Evolutionary conservation across 202 grass and related monocot genomes (phyloP).

Genomic region (Zizania palustris): DNA sequence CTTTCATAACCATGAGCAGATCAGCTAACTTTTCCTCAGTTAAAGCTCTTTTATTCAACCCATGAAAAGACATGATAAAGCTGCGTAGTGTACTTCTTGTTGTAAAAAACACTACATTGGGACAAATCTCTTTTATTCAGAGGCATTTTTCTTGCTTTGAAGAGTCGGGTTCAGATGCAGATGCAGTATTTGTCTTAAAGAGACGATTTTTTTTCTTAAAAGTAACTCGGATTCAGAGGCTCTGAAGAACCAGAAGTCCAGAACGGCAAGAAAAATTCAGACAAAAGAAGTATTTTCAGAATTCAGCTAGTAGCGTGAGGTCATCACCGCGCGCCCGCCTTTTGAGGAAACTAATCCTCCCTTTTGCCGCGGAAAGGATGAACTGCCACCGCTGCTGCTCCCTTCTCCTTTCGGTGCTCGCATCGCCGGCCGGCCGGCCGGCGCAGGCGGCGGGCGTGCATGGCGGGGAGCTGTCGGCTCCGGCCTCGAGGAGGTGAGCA

Average conservation of each 20-base stretch:
- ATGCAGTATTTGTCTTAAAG: too few species aligned
- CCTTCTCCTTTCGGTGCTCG: constrained; percentile 37
- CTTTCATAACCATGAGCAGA: not conserved
- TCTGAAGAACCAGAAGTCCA: not conserved
- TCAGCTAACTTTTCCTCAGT: constrained; percentile 8
- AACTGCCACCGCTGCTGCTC: not conserved
- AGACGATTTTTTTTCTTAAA: not conserved
- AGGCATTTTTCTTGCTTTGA: not conserved
- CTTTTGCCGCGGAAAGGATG: constrained; percentile 18
- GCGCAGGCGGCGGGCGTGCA: constrained; percentile 43
- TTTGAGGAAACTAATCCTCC: constrained; percentile 33
- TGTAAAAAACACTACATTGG: not conserved
- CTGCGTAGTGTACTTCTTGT: not conserved
- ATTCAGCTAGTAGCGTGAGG: constrained; percentile 30
- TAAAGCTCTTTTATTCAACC: constrained; percentile 34
- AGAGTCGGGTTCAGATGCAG: not conserved
- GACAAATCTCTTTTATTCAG: not conserved
- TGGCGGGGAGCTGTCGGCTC: constrained; percentile 40
- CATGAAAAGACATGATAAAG: constrained; percentile 6
- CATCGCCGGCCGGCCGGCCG: not conserved
- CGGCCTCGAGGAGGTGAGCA: not conserved
- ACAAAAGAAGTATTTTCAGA: not conserved
- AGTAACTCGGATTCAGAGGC: not conserved
- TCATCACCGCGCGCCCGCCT: constrained; percentile 33
- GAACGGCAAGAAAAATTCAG: not conserved